Conservation (phyloP, 2,329 filamentous ascomycete genomes). For the Sclerotinia minor region DNA sequence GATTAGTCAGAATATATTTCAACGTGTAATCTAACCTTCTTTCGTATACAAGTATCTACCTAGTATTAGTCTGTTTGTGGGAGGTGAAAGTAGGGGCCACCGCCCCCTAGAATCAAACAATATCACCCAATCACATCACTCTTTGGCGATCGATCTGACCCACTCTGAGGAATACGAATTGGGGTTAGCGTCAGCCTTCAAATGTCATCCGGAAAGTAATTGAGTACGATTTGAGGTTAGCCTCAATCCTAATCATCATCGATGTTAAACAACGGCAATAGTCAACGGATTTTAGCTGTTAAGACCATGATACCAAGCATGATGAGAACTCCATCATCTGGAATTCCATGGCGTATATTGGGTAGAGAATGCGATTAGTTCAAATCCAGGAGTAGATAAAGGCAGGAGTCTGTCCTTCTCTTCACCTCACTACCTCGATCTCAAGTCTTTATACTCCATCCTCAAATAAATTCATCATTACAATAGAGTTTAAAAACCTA, state of each 20-base stretch:
- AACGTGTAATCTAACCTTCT: neutral
- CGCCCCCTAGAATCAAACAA: no score
- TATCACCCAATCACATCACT: neutral
- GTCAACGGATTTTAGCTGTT: neutral
- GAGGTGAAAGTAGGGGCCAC: no score
- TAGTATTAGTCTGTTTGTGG: no score
- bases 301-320: neutral
- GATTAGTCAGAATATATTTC: neutral
- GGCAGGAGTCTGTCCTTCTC: neutral
- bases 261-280: neutral
- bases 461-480: neutral
- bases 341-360: neutral
- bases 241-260: neutral
- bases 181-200: neutral
- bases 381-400: conserved; percentile 2
- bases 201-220: neutral
- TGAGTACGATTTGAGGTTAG: neutral
- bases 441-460: neutral
- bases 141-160: neutral
- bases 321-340: neutral
- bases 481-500: neutral
- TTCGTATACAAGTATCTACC: neutral
- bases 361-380: neutral
- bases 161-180: neutral
- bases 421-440: neutral